Conservation (phyloP, 352 stramenopile genomes). For the Pythium phragmiticola region DNA sequence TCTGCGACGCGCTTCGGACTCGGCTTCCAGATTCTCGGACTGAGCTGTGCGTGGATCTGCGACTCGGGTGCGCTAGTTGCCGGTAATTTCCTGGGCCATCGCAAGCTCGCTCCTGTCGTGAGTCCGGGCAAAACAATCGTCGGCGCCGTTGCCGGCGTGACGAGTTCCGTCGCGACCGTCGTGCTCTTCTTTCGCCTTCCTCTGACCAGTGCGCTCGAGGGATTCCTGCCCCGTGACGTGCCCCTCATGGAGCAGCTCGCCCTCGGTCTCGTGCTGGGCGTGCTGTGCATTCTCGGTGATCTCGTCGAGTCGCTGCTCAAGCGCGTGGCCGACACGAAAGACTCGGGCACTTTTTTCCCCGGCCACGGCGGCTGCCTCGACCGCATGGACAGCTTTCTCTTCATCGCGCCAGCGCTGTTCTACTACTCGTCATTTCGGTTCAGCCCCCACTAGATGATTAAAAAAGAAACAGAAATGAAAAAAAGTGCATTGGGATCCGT, state of each 20-base stretch:
- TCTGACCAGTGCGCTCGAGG: background rate
- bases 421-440: constrained; percentile 42
- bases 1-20: constrained; percentile 48
- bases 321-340: constrained; percentile 65
- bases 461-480: background rate
- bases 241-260: constrained; percentile 37
- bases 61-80: constrained; percentile 62
- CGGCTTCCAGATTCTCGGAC: constrained; percentile 61
- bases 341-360: constrained; percentile 70
- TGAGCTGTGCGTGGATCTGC: constrained; percentile 65
- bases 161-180: constrained; percentile 44
- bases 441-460: background rate
- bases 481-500: background rate
- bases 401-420: constrained; percentile 61
- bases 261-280: constrained; percentile 45
- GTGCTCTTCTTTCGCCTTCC: constrained; percentile 41
- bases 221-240: constrained; percentile 32
- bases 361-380: constrained; percentile 77
- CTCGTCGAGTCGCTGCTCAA: constrained; percentile 72
- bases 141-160: constrained; percentile 49
- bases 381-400: constrained; percentile 78
- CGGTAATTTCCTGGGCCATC: constrained; percentile 49
- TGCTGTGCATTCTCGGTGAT: constrained; percentile 64
- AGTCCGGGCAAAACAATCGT: constrained; percentile 72
- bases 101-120: constrained; percentile 58